Base-by-base conservation (phyloP, 345 rosid species). In the Barbarea vulgaris region DNA sequence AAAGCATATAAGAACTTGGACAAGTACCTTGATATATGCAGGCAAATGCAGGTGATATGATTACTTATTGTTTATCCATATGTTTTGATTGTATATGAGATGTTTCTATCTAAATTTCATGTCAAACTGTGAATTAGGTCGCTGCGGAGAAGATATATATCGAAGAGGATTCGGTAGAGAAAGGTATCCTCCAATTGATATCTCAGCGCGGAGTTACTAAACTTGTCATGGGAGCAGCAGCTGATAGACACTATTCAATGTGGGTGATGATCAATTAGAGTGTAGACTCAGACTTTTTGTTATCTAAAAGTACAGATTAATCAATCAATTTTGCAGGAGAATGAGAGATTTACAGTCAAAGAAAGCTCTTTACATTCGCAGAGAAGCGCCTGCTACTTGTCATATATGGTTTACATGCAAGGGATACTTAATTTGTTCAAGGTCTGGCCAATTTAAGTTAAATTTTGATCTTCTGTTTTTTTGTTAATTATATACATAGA, bases 211-310 rank as follows among this genome's bases (percentile, higher is more conserved):
- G 91, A 27, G 82, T 90, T 28, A 81, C 42, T 77, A 83, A 83
- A 80, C 90, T 93, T 58, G 96, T 88, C 21, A 90, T 93, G 93
- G 98, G 98, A 74, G 91, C 90, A 73, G 96, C 96, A 72, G 84
- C 89, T n/a, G 86, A 87, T 79, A 88, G 69, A 73, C 83, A 83
- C 64, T 82, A 76, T 75, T 80, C 84, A 9, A 88, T 56, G 91
- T 92, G 80, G 15, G 51, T n/a, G n/a, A n/a, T 34, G 74, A 36
- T 55, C 21, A 7, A 24, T 68, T 60, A 30, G 42, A n/a, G n/a
- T n/a, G n/a, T n/a, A n/a, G n/a, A n/a, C 19, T 19, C 6, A 46
- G 34, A 44, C 17, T n/a, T n/a, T 30, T 64, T 30, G 25, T 33
- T 53, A 63, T 41, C 10, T 37, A 5, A 30, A 6, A 6, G n/a